Conservation (phyloP, 225 moss, liverwort and hornwort genomes). For the Ulota crispa region DNA sequence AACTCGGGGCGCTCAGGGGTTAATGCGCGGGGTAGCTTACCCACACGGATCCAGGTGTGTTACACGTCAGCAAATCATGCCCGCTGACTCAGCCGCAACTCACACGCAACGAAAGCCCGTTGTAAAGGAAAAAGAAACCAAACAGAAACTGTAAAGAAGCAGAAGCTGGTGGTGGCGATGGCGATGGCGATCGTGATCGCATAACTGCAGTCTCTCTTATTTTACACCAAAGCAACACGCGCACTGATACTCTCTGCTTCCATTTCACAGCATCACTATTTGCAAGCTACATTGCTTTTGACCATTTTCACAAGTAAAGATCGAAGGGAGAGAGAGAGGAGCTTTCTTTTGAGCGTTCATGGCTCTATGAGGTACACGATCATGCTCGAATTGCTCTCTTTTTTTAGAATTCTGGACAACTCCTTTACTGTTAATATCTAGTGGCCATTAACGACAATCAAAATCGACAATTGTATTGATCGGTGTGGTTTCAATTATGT, state of each 20-base stretch:
- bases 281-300: not conserved
- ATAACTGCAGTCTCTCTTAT: conserved; percentile 6
- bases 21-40: not conserved
- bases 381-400: not conserved
- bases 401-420: not conserved
- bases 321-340: not conserved
- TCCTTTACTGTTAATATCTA: too few relatives aligned
- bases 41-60: conserved; percentile 7
- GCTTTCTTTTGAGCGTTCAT: not conserved
- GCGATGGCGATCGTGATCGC: not conserved
- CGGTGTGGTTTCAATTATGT: not conserved
- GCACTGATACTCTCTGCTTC: not conserved
- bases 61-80: conserved; percentile 13
- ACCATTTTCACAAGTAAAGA: not conserved
- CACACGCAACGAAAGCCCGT: not conserved
- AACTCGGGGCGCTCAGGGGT: too few relatives aligned
- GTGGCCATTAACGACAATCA: not conserved
- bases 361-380: not conserved
- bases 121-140: not conserved
- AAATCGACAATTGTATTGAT: not conserved
- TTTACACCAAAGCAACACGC: not conserved
- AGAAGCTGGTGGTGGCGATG: not conserved
- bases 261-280: not conserved
- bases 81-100: not conserved
- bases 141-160: not conserved